Evolutionary conservation across 2,329 filamentous ascomycete genomes (phyloP).

Genomic region (Fusarium decemcellulare): DNA sequence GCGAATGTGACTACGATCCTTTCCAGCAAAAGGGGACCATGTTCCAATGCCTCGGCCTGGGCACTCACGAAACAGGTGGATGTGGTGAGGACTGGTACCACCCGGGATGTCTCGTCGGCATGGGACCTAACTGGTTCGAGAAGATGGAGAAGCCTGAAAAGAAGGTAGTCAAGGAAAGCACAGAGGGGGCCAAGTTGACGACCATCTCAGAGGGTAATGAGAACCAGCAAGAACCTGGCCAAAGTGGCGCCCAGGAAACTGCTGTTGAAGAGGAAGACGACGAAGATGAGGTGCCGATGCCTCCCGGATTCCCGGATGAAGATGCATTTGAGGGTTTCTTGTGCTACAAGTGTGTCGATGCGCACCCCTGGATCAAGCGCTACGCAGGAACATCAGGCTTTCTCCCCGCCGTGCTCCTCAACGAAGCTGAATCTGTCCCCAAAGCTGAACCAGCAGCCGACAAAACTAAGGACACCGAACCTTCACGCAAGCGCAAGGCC

Average conservation of each 20-base stretch:
- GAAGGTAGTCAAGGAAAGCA: slow-evolving; percentile 40
- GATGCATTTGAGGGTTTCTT: slow-evolving; percentile 92
- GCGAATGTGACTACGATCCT: slow-evolving; percentile 88
- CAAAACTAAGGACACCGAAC: slow-evolving; percentile 17
- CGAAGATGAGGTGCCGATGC: slow-evolving; percentile 77
- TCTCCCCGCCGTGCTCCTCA: slow-evolving; percentile 76
- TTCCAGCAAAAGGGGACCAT: slow-evolving; percentile 95
- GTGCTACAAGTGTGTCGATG: slow-evolving; percentile 93
- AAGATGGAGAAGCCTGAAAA: slow-evolving; percentile 58
- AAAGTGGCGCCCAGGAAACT: slow-evolving; percentile 37
- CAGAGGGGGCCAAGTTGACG: slow-evolving; percentile 52
- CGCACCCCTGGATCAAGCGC: slow-evolving; percentile 90
- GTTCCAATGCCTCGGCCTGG: slow-evolving; percentile 95
- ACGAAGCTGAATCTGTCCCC: slow-evolving; percentile 27
- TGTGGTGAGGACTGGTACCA: slow-evolving; percentile 99
- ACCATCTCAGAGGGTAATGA: slow-evolving; percentile 67
- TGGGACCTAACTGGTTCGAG: slow-evolving; percentile 81
- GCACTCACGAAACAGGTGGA: slow-evolving; percentile 83
- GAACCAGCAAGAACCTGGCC: slow-evolving; percentile 39
- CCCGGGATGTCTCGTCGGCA: slow-evolving; percentile 88
- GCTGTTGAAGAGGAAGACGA: slow-evolving; percentile 57
- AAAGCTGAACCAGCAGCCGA: slow-evolving; percentile 3
- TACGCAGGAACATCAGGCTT: slow-evolving; percentile 89
- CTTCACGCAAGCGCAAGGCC: slow-evolving; percentile 76
- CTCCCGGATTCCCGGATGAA: slow-evolving; percentile 89